phyloP scores from a whole-genome alignment of 140 eudicot species.

The Flaveria floridana region DNA sequence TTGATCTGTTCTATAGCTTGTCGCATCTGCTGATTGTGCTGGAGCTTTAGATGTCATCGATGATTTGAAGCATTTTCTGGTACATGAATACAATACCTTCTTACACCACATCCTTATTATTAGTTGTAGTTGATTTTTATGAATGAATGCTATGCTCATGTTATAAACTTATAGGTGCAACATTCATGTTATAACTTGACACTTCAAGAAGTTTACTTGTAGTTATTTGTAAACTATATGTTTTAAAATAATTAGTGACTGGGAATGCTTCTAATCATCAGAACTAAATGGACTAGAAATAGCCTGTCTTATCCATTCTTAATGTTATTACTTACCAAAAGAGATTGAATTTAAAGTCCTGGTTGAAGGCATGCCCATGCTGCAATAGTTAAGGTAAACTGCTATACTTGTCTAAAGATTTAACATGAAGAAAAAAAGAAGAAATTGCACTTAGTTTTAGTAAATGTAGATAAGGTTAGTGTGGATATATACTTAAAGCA shows the following conservation, averaged over 20 bases:
- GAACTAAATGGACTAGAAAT: background rate
- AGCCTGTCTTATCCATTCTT: background rate
- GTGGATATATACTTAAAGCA: conserved; percentile 20
- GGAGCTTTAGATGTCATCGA: conserved; percentile 90
- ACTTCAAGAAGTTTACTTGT: background rate
- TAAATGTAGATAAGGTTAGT: conserved; percentile 22
- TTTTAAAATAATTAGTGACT: background rate
- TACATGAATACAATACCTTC: conserved; percentile 33
- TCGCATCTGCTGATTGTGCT: conserved; percentile 89
- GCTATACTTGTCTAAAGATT: conserved; percentile 5
- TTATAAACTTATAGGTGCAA: background rate
- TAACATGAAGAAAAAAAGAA: background rate
- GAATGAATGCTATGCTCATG: background rate
- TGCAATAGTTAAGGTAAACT: background rate
- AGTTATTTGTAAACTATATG: background rate
- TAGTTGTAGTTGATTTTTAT: background rate
- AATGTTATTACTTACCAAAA: background rate
- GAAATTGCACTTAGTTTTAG: background rate
- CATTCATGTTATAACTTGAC: background rate
- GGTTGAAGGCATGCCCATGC: conserved; percentile 21
- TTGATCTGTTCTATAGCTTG: conserved; percentile 54
- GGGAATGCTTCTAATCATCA: background rate
- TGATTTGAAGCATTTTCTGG: conserved; percentile 89
- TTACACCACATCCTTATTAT: conserved; percentile 19
- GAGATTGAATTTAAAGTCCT: conserved; percentile 2